phyloP scores from a whole-genome alignment of 2,329 filamentous ascomycete species.

The Fusarium pseudonygamai region DNA sequence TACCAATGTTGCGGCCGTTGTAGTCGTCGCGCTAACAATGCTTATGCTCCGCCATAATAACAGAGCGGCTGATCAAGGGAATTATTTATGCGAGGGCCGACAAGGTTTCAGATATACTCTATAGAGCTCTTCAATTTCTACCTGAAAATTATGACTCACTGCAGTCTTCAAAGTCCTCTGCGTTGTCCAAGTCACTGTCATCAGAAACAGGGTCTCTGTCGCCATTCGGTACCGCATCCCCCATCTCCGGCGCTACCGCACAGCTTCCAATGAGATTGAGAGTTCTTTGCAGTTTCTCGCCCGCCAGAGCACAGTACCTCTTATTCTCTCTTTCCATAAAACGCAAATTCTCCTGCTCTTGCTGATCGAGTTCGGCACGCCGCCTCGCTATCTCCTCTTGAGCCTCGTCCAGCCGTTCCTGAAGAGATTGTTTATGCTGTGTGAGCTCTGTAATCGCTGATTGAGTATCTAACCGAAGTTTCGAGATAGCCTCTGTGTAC shows the following conservation, averaged over 20 bases:
- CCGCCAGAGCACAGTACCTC: not conserved
- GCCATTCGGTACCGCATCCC: too few species aligned
- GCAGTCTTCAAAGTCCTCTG: not conserved
- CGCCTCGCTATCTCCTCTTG: not conserved
- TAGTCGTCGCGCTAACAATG: conserved; percentile 13
- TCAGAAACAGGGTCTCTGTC: too few species aligned
- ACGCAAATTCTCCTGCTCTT: not conserved
- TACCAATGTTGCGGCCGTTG: conserved; percentile 11
- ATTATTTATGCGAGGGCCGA: not conserved
- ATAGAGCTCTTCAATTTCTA: too few species aligned
- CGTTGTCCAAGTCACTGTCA: rapidly evolving
- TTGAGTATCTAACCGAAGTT: rapidly evolving
- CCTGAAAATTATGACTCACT: too few species aligned
- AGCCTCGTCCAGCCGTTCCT: not conserved
- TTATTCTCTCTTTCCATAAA: not conserved
- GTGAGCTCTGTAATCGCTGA: not conserved
- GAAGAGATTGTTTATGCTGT: rapidly evolving
- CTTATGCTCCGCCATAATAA: conserved; percentile 10
- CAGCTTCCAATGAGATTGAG: rapidly evolving
- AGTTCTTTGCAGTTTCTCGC: too few species aligned
- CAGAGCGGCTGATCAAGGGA: not conserved
- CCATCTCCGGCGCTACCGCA: rapidly evolving
- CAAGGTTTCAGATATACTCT: conserved; percentile 27
- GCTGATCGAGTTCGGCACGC: not conserved
- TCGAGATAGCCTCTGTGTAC: rapidly evolving